Evolutionary conservation across 306 rosid species (phyloP).

Genomic region (Vachellia collinsii): DNA sequence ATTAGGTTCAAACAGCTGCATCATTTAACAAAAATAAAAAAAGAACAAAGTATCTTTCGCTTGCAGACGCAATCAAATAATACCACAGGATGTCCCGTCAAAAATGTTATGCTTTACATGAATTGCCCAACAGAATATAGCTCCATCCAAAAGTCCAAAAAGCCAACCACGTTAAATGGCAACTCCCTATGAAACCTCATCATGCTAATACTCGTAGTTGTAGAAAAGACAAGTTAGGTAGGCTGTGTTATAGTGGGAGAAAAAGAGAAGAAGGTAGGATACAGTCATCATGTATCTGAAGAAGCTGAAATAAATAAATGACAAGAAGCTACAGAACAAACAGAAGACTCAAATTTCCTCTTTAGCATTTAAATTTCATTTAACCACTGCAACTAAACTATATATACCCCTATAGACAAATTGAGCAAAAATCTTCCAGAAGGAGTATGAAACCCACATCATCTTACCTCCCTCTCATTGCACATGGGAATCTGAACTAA

Average conservation of each 20-base stretch:
- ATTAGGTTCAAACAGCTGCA: not conserved
- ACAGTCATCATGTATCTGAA: not conserved
- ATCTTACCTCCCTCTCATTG: slow-evolving; percentile 99
- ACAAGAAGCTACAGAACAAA: not conserved
- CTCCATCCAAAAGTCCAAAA: not conserved
- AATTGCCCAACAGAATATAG: not conserved
- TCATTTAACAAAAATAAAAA: not conserved
- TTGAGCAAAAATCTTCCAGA: slow-evolving; percentile 28
- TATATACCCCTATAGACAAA: not conserved
- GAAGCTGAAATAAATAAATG: slow-evolving; percentile 12
- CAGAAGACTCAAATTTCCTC: not conserved
- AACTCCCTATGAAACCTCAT: not conserved
- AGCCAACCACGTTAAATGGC: not conserved
- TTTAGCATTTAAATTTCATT: slow-evolving; percentile 2
- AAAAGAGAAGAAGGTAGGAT: not conserved
- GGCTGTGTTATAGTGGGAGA: not conserved
- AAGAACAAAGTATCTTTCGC: not conserved
- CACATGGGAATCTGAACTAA: slow-evolving; percentile 97
- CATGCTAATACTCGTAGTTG: not conserved
- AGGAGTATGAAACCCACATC: slow-evolving; percentile 75
- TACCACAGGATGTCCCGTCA: not conserved
- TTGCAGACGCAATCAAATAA: slow-evolving; percentile 7
- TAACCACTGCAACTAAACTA: not conserved
- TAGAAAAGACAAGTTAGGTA: slow-evolving; percentile 5
- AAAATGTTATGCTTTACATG: not conserved